Base-by-base conservation (phyloP, 1,139 yeast genomes). In the Suzukiozyma palmioleophila region DNA sequence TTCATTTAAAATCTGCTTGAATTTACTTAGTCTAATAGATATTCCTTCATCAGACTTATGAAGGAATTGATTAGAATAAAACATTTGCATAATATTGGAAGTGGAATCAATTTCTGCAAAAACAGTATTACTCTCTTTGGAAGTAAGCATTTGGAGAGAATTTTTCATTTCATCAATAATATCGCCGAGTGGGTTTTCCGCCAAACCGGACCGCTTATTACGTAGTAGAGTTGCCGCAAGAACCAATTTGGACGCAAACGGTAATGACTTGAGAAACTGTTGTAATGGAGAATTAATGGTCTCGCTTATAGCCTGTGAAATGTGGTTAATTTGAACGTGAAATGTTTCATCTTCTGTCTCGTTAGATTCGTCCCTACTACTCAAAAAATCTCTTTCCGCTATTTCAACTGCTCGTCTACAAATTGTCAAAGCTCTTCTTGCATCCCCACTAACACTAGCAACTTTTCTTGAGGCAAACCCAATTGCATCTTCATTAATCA, bases 361-460 rank as follows among this genome's bases (percentile, higher is more conserved):
- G 3, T 47, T 54, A 3, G 46, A 48, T 10, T 50, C 57, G 3
- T 46, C 51, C 18, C 35, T 15, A 1, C 28, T 47, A 42, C 42
- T 35, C 18, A 45, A 39, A 33, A 47, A 79, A 43, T 78, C 81
- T 41, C 60, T 60, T 52, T 86, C 95, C 0, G 97, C 96, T 30
- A 90, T 69, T 56, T 89, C 97, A 7, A 90, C 86, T 0, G 97
- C 97, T 43, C 97, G 68, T 33, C 94, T 75, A 55, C 96, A 86
- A 12, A 92, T 86, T 43, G 86, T 86, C 41, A 94, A 66, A 0
- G 96, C 97, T 47, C 97, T 71, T 52, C 99, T 73, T 1, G 97
- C 98, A 66, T 92, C 99, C 42, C 99, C 98, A 59, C 94, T 85
- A 3, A 92, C 97, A 63, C 95, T 82, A 7, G 97, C 96, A 33